Percentiles rank a stretch among this genome's conserved stretches.
These are phyloP conservation scores for Brassica carinata DNA, from an alignment of 345 rosid genomes.

Conservation along the genomic window DNA sequence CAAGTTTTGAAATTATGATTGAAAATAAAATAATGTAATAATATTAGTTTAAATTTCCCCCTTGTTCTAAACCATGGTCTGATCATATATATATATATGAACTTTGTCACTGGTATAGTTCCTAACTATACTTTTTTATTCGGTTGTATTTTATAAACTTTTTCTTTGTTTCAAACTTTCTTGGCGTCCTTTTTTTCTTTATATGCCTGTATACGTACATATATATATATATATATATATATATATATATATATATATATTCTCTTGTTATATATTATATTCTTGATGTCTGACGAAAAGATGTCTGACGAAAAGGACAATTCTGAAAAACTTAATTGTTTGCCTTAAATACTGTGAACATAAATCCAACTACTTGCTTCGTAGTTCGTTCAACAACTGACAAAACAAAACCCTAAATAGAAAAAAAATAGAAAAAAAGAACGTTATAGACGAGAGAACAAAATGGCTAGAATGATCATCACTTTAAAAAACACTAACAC, in stretches of 20 bases:
- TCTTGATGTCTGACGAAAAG: not conserved
- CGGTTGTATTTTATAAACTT: not conserved
- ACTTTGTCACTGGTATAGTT: not conserved
- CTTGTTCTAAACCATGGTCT: not conserved
- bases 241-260: not conserved
- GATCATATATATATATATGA: not conserved
- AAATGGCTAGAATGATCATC: constrained; percentile 7
- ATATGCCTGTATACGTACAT: too few species aligned
- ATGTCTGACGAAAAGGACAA: not conserved
- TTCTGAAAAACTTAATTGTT: not conserved
- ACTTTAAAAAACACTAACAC: constrained; percentile 5
- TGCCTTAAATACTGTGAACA: constrained; percentile 12
- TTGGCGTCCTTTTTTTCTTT: too few species aligned
- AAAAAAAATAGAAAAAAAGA: not conserved
- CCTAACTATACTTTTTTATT: not conserved
- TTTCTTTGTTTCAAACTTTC: not conserved
- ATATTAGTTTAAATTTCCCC: not conserved
- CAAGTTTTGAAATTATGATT: too few species aligned
- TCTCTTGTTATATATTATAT: not conserved
- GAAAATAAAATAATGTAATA: too few species aligned
- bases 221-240: too few species aligned
- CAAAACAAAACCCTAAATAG: constrained; percentile 29
- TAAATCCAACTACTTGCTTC: constrained; percentile 26
- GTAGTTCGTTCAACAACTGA: constrained; percentile 20
- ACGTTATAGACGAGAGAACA: constrained; percentile 11